Conservation (phyloP, 345 rosid species). For the Cardamine resedifolia region DNA sequence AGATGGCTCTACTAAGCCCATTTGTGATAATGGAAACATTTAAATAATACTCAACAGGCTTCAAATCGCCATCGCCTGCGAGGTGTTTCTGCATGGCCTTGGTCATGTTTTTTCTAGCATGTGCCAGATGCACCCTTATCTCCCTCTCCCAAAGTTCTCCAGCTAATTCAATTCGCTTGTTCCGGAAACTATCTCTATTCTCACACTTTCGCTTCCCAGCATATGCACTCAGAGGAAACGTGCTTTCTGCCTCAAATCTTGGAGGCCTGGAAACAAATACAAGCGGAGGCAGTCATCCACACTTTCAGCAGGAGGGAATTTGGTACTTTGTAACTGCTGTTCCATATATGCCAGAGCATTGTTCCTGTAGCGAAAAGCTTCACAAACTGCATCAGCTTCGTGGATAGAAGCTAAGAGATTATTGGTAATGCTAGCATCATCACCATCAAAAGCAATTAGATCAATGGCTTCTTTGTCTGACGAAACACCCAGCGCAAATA, state of each 20-base stretch:
- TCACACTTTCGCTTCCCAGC: slow-evolving; percentile 73
- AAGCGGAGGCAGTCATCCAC: slow-evolving; percentile 54
- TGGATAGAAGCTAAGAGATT: slow-evolving; percentile 61
- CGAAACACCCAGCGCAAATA: slow-evolving; percentile 75
- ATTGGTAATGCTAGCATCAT: slow-evolving; percentile 58
- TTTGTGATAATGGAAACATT: slow-evolving; percentile 89
- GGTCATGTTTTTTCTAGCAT: slow-evolving; percentile 72
- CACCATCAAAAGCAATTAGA: slow-evolving; percentile 54
- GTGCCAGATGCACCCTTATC: slow-evolving; percentile 68
- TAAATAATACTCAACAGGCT: slow-evolving; percentile 70
- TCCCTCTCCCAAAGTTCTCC: slow-evolving; percentile 88
- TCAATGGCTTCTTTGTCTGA: slow-evolving; percentile 72
- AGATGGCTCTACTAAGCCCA: slow-evolving; percentile 89
- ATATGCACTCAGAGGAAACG: slow-evolving; percentile 65
- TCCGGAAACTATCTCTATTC: slow-evolving; percentile 77
- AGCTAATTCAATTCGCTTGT: slow-evolving; percentile 86
- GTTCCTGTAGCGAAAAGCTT: slow-evolving; percentile 48
- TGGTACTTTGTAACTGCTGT: slow-evolving; percentile 47
- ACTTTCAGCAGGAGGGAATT: slow-evolving; percentile 72
- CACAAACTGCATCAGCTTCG: slow-evolving; percentile 64
- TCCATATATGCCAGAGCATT: slow-evolving; percentile 47
- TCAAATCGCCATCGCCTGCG: slow-evolving; percentile 58
- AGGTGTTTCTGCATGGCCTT: slow-evolving; percentile 75
- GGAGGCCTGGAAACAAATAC: slow-evolving; percentile 70
- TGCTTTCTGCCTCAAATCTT: slow-evolving; percentile 63